phyloP scores from a whole-genome alignment of 179 eudicot species.

The Camellia oleifera region DNA sequence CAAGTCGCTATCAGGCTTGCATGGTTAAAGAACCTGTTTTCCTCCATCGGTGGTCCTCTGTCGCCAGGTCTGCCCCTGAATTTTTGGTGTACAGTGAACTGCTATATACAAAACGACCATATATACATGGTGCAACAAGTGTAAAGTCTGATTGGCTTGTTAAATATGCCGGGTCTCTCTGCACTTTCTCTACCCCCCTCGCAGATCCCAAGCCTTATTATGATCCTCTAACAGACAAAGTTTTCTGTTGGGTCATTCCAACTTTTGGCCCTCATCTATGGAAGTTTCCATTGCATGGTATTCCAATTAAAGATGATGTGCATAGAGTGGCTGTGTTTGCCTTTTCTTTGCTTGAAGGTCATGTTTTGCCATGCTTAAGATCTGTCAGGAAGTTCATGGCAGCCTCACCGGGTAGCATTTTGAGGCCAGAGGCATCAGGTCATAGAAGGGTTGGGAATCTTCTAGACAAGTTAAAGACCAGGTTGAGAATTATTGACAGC shows the following conservation, averaged over 20 bases:
- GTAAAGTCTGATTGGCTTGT: conserved; percentile 80
- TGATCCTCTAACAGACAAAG: conserved; percentile 56
- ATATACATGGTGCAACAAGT: conserved; percentile 77
- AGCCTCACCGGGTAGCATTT: conserved; percentile 53
- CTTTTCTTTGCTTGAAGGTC: conserved; percentile 77
- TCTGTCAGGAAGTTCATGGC: conserved; percentile 44
- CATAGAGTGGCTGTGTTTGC: conserved; percentile 62
- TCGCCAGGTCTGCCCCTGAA: conserved; percentile 64
- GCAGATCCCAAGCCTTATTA: conserved; percentile 68
- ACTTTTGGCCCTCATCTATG: conserved; percentile 67
- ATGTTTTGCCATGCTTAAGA: conserved; percentile 77
- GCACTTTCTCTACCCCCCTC: conserved; percentile 64
- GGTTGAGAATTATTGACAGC: conserved; percentile 50
- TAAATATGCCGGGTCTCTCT: conserved; percentile 56
- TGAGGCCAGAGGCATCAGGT: conserved; percentile 74
- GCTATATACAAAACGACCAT: conserved; percentile 58
- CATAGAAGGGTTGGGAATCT: conserved; percentile 75
- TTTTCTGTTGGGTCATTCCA: conserved; percentile 57
- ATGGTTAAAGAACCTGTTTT: conserved; percentile 61
- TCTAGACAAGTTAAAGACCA: conserved; percentile 47
- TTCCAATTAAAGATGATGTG: conserved; percentile 49
- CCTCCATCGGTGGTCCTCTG: conserved; percentile 70
- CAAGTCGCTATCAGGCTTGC: conserved; percentile 68
- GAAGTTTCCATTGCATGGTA: conserved; percentile 60
- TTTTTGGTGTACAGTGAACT: conserved; percentile 76